Percentiles rank a stretch among this genome's conserved stretches.
Evolutionary conservation across 176 grass and related monocot species (phyloP).

Genomic region (Elymus sibiricus): DNA sequence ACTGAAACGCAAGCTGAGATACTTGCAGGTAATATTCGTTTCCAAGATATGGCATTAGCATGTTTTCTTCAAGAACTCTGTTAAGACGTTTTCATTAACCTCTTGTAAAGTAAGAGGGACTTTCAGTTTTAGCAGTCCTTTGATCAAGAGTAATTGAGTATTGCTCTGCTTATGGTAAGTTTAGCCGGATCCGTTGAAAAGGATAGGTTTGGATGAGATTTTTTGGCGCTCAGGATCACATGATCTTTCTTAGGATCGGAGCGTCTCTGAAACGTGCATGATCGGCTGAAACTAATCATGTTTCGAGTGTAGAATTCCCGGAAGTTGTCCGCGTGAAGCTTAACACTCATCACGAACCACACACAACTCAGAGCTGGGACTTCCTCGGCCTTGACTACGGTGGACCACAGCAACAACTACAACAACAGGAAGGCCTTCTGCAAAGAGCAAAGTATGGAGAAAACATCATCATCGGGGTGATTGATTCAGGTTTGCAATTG

Average conservation of each 20-base stretch:
- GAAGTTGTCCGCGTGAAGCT: slow-evolving; percentile 34
- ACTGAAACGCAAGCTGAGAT: not conserved
- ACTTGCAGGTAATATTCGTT: not conserved
- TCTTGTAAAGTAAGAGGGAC: not conserved
- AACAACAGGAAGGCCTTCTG: not conserved
- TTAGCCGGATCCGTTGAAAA: too few relatives aligned
- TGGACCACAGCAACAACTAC: not conserved
- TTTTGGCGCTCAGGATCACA: too few relatives aligned
- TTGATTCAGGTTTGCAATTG: slow-evolving; percentile 28
- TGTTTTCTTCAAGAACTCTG: too few relatives aligned
- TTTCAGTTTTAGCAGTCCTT: not conserved
- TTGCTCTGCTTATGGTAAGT: too few relatives aligned
- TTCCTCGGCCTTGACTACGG: slow-evolving; percentile 23
- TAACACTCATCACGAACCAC: not conserved
- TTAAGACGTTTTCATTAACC: too few relatives aligned
- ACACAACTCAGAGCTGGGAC: slow-evolving; percentile 49
- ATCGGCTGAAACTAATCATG: not conserved
- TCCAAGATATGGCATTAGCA: not conserved
- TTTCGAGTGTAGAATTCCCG: not conserved
- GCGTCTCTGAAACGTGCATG: not conserved
- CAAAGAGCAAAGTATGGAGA: slow-evolving; percentile 39
- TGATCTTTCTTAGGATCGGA: not conserved
- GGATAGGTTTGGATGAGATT: too few relatives aligned
- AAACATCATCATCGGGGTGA: slow-evolving; percentile 37
- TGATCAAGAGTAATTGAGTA: too few relatives aligned